Conservation (phyloP, 345 rosid genomes). For the Heritiera fomes region DNA sequence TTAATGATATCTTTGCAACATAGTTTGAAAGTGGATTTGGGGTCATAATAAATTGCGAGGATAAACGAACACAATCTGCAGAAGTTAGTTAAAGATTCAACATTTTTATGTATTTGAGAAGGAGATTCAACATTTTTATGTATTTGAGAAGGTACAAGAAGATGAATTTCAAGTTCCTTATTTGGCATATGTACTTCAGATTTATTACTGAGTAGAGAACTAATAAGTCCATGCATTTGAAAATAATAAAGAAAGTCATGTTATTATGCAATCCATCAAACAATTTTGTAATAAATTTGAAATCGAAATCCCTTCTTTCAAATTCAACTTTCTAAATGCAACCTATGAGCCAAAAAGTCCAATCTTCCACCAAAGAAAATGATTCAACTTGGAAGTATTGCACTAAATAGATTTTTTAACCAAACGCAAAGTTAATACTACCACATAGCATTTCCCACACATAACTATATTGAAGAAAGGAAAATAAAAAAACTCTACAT, state of each 20-base stretch:
- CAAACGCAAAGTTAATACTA: not conserved
- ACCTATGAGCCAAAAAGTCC: not conserved
- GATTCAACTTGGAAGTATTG: not conserved
- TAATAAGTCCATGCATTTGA: not conserved
- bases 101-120: not conserved
- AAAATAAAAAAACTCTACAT: not conserved
- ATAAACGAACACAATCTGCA: not conserved
- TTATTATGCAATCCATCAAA: not conserved
- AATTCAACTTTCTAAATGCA: not conserved
- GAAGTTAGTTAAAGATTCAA: not conserved
- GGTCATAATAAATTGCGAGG: not conserved
- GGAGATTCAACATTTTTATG: no score
- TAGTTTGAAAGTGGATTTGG: not conserved
- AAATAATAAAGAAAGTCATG: not conserved
- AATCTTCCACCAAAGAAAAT: not conserved
- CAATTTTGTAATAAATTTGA: not conserved
- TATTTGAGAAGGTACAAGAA: no score
- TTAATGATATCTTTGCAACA: not conserved
- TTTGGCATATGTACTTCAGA: not conserved
- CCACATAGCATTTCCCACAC: not conserved
- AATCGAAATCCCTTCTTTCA: not conserved
- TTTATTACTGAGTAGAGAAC: not conserved
- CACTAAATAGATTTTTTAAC: not conserved
- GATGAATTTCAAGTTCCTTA: not conserved
- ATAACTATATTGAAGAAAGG: not conserved